phyloP scores from a whole-genome alignment of 352 stramenopile genomes.

The Achlya hypogyna region DNA sequence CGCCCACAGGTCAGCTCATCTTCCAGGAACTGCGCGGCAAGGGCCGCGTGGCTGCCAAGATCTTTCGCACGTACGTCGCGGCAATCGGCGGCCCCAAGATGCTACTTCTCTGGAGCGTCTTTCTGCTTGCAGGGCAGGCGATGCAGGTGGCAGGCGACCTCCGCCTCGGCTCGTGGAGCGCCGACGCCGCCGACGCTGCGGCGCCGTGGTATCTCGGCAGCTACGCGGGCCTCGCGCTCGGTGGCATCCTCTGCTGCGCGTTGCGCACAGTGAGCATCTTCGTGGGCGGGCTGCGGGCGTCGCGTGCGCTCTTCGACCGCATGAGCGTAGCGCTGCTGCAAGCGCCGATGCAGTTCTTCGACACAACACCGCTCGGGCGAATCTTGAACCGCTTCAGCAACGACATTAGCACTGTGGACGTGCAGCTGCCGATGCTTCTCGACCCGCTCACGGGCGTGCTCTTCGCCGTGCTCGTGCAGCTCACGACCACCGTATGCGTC shows the following conservation, averaged over 20 bases:
- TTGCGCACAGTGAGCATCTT: conserved; percentile 50
- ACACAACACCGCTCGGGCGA: conserved; percentile 32
- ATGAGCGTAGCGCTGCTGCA: conserved; percentile 23
- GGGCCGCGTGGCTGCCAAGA: not conserved
- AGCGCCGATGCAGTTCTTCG: conserved; percentile 39
- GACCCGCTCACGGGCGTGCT: conserved; percentile 56
- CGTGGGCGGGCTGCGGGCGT: conserved; percentile 41
- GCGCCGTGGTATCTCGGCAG: conserved; percentile 40
- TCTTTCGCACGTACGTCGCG: not conserved
- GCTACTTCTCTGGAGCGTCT: not conserved
- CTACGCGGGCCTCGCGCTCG: conserved; percentile 45
- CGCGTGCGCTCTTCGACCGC: conserved; percentile 25
- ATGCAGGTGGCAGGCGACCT: conserved; percentile 17
- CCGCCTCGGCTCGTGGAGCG: conserved; percentile 2
- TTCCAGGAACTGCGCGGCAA: conserved; percentile 5
- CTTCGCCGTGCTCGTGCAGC: conserved; percentile 63
- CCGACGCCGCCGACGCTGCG: not conserved
- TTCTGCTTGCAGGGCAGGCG: not conserved
- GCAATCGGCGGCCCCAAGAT: conserved; percentile 10
- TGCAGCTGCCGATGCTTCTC: conserved; percentile 61
- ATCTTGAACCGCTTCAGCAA: conserved; percentile 34
- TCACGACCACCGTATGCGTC: conserved; percentile 70
- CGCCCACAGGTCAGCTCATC: conserved; percentile 7
- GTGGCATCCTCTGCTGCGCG: conserved; percentile 43
- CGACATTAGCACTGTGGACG: conserved; percentile 28